Evolutionary conservation across 2,329 filamentous ascomycete species (phyloP), one percentile per base, ranked within the genome.

Genomic region (Plenodomus lindquistii): DNA sequence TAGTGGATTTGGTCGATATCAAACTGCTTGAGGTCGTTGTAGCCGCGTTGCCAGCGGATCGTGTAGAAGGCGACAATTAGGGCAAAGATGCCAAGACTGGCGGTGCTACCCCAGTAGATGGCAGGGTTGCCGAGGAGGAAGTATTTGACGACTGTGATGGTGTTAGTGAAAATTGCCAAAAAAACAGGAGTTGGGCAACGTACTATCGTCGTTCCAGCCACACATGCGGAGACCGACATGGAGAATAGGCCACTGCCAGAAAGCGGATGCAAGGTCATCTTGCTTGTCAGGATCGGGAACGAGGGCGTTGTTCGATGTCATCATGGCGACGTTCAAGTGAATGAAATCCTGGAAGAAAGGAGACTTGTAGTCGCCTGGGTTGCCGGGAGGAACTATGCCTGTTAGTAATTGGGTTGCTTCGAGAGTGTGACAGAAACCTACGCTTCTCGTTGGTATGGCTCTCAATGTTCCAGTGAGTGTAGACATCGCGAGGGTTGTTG

Each of bases 391-490:
- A 20, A 97, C 83, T 31, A 13, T 15, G 11, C 27, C 15, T 13
- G 27, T 31, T 31, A 31, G 27, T 15, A 15, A 8, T 31, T n/a
- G n/a, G n/a, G n/a, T n/a, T 31, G 27, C 27, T 13, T 31, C 15
- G 9, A 31, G 4, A 8, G 27, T 15, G 4, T 7, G 27, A 31
- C 6, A 8, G 22, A 10, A 5, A 31, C 27, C 15, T 31, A 31
- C 27, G 27, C 78, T 87, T 94, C 13, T 97, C 92, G 72, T 99
- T 99, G 73, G 81, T 85, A 75, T 99, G 94, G 46, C 90, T 87
- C 78, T 99, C 94, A 27, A 99, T 87, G 75, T 99, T 99, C 94
- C 94, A 99, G 78, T 97, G 94, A 8, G 94, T 99, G 74, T 96
- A 97, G 35, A 91, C 84, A 72, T 99, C 94, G 44, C 86, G 84